Evolutionary conservation across 257 asterid genomes (phyloP).

Genomic region (Solanum acaule): DNA sequence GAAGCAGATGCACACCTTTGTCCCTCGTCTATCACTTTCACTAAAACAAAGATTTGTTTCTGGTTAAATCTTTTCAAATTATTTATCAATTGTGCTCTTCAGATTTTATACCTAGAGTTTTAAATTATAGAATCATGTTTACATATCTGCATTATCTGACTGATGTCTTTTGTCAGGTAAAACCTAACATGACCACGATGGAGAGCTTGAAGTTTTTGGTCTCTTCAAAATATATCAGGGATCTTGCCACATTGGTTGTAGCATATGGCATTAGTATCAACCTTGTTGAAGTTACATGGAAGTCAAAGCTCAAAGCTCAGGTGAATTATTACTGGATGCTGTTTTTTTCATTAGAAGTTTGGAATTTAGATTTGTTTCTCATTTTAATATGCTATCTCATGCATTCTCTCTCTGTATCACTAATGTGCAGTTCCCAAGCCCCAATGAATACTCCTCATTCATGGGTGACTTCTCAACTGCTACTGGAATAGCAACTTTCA

Average conservation of each 20-base stretch:
- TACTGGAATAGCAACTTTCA: conserved; percentile 91
- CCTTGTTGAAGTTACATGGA: conserved; percentile 99
- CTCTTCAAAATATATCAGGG: conserved; percentile 76
- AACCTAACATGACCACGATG: conserved; percentile 93
- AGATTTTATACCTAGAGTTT: background rate
- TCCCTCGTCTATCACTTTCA: background rate
- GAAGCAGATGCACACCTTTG: background rate
- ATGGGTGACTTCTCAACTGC: conserved; percentile 99
- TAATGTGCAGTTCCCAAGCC: conserved; percentile 76
- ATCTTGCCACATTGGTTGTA: conserved; percentile 93
- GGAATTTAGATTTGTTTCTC: background rate
- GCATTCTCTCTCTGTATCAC: background rate
- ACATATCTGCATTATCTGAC: background rate
- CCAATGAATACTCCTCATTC: conserved; percentile 89
- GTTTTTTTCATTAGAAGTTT: background rate
- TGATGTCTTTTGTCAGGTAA: conserved; percentile 41
- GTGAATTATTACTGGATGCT: conserved; percentile 16
- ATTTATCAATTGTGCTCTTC: background rate
- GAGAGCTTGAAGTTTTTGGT: conserved; percentile 94
- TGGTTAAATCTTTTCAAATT: background rate
- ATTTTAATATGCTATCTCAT: background rate
- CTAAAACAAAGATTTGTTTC: background rate
- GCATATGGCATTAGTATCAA: conserved; percentile 97
- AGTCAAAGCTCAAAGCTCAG: conserved; percentile 99
- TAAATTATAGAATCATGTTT: background rate